These are phyloP conservation scores for Diaporthe amygdali DNA, from an alignment of 2,329 filamentous ascomycete species.

Conservation along the genomic window DNA sequence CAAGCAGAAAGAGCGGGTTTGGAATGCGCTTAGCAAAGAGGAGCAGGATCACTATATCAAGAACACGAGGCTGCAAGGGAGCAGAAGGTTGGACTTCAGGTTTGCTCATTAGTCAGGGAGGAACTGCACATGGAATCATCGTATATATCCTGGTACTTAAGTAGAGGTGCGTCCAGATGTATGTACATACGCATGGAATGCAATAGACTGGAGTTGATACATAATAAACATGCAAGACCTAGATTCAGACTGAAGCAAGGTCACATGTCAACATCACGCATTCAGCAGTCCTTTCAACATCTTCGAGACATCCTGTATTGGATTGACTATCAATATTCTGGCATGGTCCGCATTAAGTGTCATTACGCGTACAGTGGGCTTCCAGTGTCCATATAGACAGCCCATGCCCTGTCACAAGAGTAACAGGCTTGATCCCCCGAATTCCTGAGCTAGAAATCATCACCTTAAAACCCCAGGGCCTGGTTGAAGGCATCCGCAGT, in stretches of 20 bases:
- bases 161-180: too few relatives aligned
- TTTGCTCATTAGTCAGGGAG: conserved; percentile 39
- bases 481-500: conserved; percentile 55
- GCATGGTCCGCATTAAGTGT: background rate
- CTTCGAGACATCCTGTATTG: background rate
- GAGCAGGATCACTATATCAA: conserved; percentile 54
- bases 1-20: conserved; percentile 48
- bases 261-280: background rate
- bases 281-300: background rate
- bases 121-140: too few relatives aligned
- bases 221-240: too few relatives aligned
- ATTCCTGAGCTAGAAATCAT: background rate
- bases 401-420: background rate
- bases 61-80: conserved; percentile 48
- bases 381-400: background rate
- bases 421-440: too few relatives aligned
- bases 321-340: background rate
- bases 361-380: background rate
- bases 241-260: too few relatives aligned
- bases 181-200: background rate
- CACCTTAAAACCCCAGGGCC: conserved; percentile 41
- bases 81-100: conserved; percentile 49
- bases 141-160: background rate
- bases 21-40: conserved; percentile 53
- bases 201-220: background rate